Percentiles rank a stretch among this genome's conserved stretches.
phyloP scores from a whole-genome alignment of 345 rosid species.

The Anacardium occidentale region DNA sequence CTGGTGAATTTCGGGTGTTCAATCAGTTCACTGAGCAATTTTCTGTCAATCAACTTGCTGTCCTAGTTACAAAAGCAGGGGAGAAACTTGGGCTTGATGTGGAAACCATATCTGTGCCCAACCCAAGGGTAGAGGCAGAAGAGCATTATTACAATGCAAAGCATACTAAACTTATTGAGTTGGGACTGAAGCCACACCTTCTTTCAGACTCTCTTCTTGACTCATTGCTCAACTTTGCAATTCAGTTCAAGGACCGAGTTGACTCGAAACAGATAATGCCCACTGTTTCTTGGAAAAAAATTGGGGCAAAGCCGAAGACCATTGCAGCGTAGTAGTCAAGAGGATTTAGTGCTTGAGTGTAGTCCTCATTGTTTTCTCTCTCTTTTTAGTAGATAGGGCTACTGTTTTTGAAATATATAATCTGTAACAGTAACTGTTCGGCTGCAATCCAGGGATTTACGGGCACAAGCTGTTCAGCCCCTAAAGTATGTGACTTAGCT shows the following conservation, averaged over 20 bases:
- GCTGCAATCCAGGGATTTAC: neutral
- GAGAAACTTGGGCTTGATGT: conserved; percentile 80
- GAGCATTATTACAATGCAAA: conserved; percentile 98
- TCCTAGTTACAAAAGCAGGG: conserved; percentile 86
- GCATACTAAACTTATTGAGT: conserved; percentile 90
- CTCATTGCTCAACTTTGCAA: conserved; percentile 81
- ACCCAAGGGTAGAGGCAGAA: conserved; percentile 97
- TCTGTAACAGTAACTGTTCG: neutral
- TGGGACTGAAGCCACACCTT: conserved; percentile 88
- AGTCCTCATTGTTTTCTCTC: neutral
- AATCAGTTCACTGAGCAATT: conserved; percentile 97
- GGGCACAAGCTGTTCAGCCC: neutral
- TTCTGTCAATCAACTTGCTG: conserved; percentile 84
- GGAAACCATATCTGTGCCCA: conserved; percentile 68
- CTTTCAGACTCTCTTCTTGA: conserved; percentile 91
- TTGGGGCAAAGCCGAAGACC: conserved; percentile 78
- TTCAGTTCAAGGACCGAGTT: conserved; percentile 79
- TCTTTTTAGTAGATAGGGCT: conserved; percentile 5
- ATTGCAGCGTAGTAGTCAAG: conserved; percentile 38
- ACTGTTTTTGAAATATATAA: neutral
- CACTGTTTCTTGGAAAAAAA: conserved; percentile 83
- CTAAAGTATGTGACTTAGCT: neutral
- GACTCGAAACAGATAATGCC: conserved; percentile 95
- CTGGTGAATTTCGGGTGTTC: conserved; percentile 87
- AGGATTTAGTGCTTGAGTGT: neutral